Evolutionary conservation across 2,329 filamentous ascomycete species (phyloP).

Genomic region (Pseudocercospora fijiensis): DNA sequence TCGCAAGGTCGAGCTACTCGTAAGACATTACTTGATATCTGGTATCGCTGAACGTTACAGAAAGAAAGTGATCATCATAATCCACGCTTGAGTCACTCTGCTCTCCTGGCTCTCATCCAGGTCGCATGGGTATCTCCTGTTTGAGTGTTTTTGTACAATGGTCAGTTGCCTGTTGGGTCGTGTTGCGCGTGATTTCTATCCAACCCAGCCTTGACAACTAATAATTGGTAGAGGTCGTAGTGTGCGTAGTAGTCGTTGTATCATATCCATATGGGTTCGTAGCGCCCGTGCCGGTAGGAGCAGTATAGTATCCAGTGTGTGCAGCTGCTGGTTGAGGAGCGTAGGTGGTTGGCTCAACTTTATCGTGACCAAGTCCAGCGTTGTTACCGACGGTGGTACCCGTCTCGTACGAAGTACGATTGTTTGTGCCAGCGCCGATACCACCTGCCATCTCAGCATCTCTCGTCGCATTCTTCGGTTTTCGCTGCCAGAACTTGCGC

Average conservation of each 20-base stretch:
- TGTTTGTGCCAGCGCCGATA: conserved; percentile 36
- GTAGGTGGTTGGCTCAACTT: conserved; percentile 32
- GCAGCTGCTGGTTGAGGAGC: conserved; percentile 29
- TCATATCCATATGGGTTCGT: conserved; percentile 45
- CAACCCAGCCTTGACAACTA: conserved; percentile 15
- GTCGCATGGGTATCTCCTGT: neutral
- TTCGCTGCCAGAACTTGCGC: conserved; percentile 36
- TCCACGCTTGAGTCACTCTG: neutral
- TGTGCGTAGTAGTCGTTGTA: conserved; percentile 28
- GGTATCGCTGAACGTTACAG: neutral
- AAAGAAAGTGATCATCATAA: neutral
- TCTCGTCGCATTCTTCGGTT: conserved; percentile 36
- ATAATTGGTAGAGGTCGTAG: conserved; percentile 35
- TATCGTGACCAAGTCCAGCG: conserved; percentile 35
- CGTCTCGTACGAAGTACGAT: conserved; percentile 52
- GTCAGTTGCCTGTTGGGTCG: neutral
- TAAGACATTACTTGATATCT: neutral
- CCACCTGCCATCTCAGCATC: conserved; percentile 47
- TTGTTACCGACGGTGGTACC: conserved; percentile 46
- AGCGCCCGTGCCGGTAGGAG: conserved; percentile 41
- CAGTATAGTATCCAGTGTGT: conserved; percentile 48
- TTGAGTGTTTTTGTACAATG: neutral
- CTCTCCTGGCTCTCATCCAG: neutral
- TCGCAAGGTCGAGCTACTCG: neutral
- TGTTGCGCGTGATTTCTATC: neutral